Base-by-base conservation (phyloP, 257 asterid genomes). In the Solanum etuberosum region DNA sequence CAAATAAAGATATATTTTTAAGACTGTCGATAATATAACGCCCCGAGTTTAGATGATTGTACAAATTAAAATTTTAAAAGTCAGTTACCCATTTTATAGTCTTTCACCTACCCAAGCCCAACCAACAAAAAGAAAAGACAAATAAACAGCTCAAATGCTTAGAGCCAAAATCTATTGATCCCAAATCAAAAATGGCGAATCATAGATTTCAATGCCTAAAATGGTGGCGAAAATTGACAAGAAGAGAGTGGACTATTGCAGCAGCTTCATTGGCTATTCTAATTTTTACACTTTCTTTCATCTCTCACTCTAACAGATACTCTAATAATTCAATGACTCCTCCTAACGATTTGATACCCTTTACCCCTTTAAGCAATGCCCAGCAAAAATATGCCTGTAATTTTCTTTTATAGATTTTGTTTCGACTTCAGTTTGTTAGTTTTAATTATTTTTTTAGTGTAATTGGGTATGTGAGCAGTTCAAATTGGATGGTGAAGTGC, bases 291-390 rank as follows among this genome's bases (percentile, higher is more conserved):
- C 12, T 91, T 80, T 85, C 88, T 21, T 59, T 87, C 38, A 57
- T 85, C 35, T 9, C 87, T 4, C 80, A 88, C 38, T 74, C 87
- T 25, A 16, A 54, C 15, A 70, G 40, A 59, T 68, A 7, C 32
- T 82, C 43, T 76, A 29, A 23, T 57, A 70, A 77, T 72, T 57
- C 76, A 38, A 61, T 31, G 3, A 10, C 87, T 1, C 29, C 70
- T 31, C 1, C 80, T 37, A 67, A 31, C 14, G 92, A 89, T 83
- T 91, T 89, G 96, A 93, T 95, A 88, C 93, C 95, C 83, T 92
- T 94, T 87, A 95, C 96, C 61, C 94, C 90, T 68, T 88, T 91
- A 72, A 91, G 92, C 87, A 92, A 90, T 65, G 94, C 98, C 82
- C 92, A 68, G 73, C 67, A 89, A 35, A 93, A 91, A 9, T 92